phyloP scores from a whole-genome alignment of 2,329 filamentous ascomycete genomes.

The Botryotinia calthae region DNA sequence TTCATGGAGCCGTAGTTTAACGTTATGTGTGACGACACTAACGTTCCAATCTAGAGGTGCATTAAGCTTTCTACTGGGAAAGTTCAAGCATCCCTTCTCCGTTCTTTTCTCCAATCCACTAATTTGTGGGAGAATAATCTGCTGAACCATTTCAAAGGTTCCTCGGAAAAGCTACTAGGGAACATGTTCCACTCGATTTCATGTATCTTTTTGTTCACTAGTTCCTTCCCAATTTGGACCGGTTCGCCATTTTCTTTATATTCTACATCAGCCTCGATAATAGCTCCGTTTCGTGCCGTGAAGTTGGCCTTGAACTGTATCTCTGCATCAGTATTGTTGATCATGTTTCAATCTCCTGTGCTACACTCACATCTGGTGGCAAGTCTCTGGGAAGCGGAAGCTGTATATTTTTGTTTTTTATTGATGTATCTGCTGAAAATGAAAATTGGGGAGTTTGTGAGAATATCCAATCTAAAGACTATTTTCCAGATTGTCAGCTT shows the following conservation, averaged over 20 bases:
- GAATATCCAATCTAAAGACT: constrained; percentile 74
- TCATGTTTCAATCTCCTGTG: not conserved
- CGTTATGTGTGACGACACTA: not conserved
- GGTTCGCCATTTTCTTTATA: not conserved
- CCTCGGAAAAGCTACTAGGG: not conserved
- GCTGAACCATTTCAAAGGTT: constrained; percentile 1
- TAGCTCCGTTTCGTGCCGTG: constrained; percentile 30
- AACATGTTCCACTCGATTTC: constrained; percentile 45
- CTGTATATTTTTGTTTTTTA: not conserved
- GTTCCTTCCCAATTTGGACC: not conserved
- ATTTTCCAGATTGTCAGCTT: constrained; percentile 31
- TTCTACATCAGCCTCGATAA: constrained; percentile 26
- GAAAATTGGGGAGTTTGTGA: constrained; percentile 82
- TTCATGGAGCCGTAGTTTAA: not conserved
- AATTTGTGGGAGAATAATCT: not conserved
- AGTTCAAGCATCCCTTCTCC: not conserved
- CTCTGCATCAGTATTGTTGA: constrained; percentile 8
- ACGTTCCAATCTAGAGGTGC: not conserved
- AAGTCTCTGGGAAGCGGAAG: constrained; percentile 8
- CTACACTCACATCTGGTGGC: constrained; percentile 17
- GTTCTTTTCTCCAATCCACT: not conserved
- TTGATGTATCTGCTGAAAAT: constrained; percentile 55
- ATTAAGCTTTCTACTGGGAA: not conserved
- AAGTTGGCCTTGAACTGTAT: constrained; percentile 25
- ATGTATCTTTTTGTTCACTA: constrained; percentile 42